Evolutionary conservation across 345 rosid species (phyloP), one percentile per base, ranked within the genome.

Genomic region (Salix dunnii): DNA sequence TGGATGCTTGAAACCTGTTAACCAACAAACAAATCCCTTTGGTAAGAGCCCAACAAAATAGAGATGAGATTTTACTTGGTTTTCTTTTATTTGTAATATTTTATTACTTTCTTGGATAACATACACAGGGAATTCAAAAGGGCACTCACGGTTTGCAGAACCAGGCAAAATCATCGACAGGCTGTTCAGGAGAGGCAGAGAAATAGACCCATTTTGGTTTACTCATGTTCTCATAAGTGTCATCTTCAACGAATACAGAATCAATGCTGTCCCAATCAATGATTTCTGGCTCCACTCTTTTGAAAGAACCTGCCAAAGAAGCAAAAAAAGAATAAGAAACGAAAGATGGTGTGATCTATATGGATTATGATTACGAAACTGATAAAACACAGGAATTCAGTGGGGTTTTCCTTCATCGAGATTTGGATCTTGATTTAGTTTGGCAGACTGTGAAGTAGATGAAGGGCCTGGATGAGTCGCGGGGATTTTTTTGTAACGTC

Each of bases 161-260:
- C 82, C 82, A 79, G 33, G 73, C 61, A 31, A 69, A 75, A 1
- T 73, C 82, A 20, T 73, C 75, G 7, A 55, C 23, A 63, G 58
- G 30, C 2, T 23, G 58, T 31, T 79, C 73, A 27, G 17, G 5
- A 23, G 67, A 78, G 48, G 35, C 70, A 21, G 76, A 76, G 36
- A 82, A 80, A 60, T 83, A 74, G 60, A 83, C 70, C 85, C 85
- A 83, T 76, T 73, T 70, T 30, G 82, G 83, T 38, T 80, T 83
- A 70, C 70, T 60, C 35, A 83, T 63, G 71, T 58, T 36, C 78
- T 83, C 83, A 63, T 83, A 83, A 1, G 31, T n/a, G 14, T 66
- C 63, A 23, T 83, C 85, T 74, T 76, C 78, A 51, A 73, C 67
- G 58, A 68, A 82, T 0, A 33, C 23, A 6, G 85, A 83, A 21